Evolutionary conservation across 1,139 yeast species (phyloP), one percentile per base, ranked within the genome.

Genomic region (Candida sanyaensis): DNA sequence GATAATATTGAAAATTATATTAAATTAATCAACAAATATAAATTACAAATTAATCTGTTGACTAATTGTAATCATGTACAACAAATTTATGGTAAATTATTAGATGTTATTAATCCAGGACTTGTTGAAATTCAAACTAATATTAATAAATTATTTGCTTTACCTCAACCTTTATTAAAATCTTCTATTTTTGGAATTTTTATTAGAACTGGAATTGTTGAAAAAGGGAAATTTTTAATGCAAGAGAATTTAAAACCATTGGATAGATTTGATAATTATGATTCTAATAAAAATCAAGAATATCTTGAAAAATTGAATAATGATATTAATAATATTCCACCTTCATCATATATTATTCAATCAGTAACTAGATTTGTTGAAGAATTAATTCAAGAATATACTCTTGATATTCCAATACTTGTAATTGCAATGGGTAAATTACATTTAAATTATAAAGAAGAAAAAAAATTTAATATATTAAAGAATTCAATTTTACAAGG

Each of bases 401-500:
- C 27, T 11, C 33, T 40, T 11, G 29, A 40, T 23, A 11, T 30
- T 30, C 36, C 36, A 1, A 10, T 40, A n/a, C 23, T 40, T 12
- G 42, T 31, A 40, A 40, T 40, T 31, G 42, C 36, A 2, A 40
- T 40, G 28, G 42, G 31, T 8, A 40, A 40, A 11, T 40, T 40
- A 24, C 29, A 30, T 30, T 31, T 30, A 30, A 40, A 40, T 27
- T 30, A 30, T n/a, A 40, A 28, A 9, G 37, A 44, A 36, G 39
- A 32, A 7, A 42, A 39, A 11, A 32, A 33, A 11, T 29, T 36
- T 13, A 45, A 41, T 13, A 39, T 42, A 24, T 24, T 34, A 27
- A 42, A 44, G 12, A 44, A 44, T 29, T 13, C 41, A 6, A 44
- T 44, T 10, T 40, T 44, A 24, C 33, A 39, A 29, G 13, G 6